Percentiles rank a stretch among this genome's conserved stretches.
phyloP scores from a whole-genome alignment of 164 flowering plant genomes.

The Piper longum region DNA sequence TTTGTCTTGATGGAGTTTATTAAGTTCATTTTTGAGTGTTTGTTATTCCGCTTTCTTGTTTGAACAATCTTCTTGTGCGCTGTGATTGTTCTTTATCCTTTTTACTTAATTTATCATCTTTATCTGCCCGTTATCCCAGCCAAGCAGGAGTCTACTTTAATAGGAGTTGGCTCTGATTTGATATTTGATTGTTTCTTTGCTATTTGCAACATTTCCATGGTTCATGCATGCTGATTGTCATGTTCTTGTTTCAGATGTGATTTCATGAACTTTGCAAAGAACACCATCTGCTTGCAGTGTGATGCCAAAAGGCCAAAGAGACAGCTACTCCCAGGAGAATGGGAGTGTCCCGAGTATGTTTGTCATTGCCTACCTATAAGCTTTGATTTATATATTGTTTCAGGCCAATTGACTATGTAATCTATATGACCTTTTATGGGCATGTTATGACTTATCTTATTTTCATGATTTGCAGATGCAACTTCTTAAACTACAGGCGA shows the following conservation, averaged over 20 bases:
- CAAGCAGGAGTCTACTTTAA: no score
- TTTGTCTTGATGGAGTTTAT: neutral
- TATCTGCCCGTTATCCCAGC: no score
- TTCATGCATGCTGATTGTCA: neutral
- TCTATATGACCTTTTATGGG: neutral
- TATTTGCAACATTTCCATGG: neutral
- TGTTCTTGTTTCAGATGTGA: conserved; percentile 58
- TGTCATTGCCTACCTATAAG: neutral
- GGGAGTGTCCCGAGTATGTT: conserved; percentile 90
- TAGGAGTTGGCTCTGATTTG: neutral
- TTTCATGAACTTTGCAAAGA: conserved; percentile 97
- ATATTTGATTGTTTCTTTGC: neutral
- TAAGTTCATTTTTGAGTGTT: neutral
- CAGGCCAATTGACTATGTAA: neutral
- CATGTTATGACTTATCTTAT: neutral
- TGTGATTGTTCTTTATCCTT: no score
- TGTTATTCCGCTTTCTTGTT: neutral
- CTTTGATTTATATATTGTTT: conserved; percentile 11
- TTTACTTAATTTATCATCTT: no score
- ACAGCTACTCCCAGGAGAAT: conserved; percentile 96
- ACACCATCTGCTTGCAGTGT: conserved; percentile 82
- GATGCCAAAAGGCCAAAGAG: conserved; percentile 97
- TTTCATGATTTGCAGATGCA: conserved; percentile 46
- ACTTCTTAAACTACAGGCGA: conserved; percentile 92
- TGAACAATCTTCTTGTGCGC: neutral